Evolutionary conservation across 129 eudicot genomes (phyloP).

Genomic region (Dittrichia graveolens): DNA sequence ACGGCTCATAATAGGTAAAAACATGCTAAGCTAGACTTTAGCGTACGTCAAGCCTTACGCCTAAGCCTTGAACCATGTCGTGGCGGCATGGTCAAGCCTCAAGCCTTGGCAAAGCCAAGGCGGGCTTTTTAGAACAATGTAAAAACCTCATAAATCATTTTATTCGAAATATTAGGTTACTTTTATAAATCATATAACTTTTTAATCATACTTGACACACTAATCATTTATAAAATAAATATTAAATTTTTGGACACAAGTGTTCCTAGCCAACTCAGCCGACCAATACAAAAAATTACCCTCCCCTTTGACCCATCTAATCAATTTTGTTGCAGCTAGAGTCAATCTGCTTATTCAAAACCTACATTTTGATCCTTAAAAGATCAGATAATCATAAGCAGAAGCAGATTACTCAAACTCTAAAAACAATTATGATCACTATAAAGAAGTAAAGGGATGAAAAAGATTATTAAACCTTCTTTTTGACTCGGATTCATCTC

Average conservation of each 20-base stretch:
- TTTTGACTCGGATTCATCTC: conserved; percentile 83
- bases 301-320: not conserved
- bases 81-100: too few species aligned
- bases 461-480: conserved; percentile 53
- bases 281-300: not conserved
- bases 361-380: not conserved
- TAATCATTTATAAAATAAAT: not conserved
- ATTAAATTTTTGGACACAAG: not conserved
- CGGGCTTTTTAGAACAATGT: not conserved
- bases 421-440: not conserved
- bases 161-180: not conserved
- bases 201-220: not conserved
- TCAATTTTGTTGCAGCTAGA: not conserved
- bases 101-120: too few species aligned
- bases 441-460: not conserved
- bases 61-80: too few species aligned
- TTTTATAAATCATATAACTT: not conserved
- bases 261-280: not conserved
- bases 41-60: too few species aligned
- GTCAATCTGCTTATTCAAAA: conserved; percentile 1
- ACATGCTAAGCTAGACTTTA: too few species aligned
- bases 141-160: not conserved
- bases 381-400: not conserved
- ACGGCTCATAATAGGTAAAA: too few species aligned
- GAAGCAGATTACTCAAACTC: not conserved